These are phyloP conservation scores for Eleusine indica DNA, from an alignment of 176 grass and related monocot genomes.

Conservation along the genomic window DNA sequence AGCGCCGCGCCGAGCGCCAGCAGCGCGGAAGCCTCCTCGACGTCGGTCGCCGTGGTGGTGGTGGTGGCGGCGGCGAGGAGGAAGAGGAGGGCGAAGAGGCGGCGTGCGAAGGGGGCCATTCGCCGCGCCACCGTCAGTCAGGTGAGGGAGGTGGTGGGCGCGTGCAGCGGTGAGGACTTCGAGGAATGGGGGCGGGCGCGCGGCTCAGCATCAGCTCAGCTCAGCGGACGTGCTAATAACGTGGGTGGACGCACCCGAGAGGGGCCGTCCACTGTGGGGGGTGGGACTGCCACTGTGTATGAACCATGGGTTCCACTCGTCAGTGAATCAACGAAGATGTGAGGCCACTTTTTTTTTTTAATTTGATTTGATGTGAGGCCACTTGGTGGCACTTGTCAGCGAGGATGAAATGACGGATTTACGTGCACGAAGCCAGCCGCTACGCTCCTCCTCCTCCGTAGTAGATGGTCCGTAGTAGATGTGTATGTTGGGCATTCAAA, in stretches of 20 bases:
- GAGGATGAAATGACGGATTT: background rate
- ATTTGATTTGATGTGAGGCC: background rate
- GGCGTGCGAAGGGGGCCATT: slow-evolving; percentile 16
- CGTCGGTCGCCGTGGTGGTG: slow-evolving; percentile 24
- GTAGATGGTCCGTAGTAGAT: no score
- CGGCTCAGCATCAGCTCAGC: no score
- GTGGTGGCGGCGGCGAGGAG: slow-evolving; percentile 6
- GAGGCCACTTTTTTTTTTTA: no score
- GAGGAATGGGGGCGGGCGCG: slow-evolving; percentile 15
- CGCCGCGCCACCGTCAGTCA: background rate
- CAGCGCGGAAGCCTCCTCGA: slow-evolving; percentile 61
- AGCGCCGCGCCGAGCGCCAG: slow-evolving; percentile 68
- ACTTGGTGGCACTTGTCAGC: background rate
- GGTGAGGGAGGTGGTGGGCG: background rate
- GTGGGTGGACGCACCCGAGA: slow-evolving; percentile 30
- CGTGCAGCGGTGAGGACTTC: slow-evolving; percentile 36
- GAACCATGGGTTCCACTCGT: background rate
- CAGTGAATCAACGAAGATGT: background rate
- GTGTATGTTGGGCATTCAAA: background rate
- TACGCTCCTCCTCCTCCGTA: background rate
- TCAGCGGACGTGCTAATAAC: slow-evolving; percentile 18
- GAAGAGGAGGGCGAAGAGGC: slow-evolving; percentile 13
- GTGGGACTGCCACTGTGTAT: background rate
- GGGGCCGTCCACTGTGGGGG: background rate
- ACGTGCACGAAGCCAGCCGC: background rate